Percentiles rank a stretch among this genome's conserved stretches.
phyloP scores from a whole-genome alignment of 2,329 filamentous ascomycete species.

The Purpureocillium lavendulum region DNA sequence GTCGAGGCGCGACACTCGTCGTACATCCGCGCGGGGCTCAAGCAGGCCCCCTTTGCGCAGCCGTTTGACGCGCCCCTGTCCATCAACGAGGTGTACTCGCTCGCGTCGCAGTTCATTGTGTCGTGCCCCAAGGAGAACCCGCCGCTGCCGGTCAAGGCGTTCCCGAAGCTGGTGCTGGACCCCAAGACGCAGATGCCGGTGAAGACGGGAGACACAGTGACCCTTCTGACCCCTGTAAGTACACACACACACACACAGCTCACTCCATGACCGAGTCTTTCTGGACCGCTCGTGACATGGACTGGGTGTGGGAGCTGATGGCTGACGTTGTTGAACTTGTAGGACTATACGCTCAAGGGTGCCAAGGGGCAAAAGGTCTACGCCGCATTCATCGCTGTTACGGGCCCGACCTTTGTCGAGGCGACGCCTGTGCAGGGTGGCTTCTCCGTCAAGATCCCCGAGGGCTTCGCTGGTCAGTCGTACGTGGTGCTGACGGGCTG shows the following conservation, averaged over 20 bases:
- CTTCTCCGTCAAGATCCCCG: slow-evolving; percentile 10
- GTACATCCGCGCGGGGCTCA: slow-evolving; percentile 44
- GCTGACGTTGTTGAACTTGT: too few species aligned
- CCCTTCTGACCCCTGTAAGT: slow-evolving; percentile 16
- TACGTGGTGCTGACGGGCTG: slow-evolving; percentile 25
- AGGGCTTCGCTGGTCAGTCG: slow-evolving; percentile 20
- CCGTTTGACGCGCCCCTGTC: slow-evolving; percentile 52
- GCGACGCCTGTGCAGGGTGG: slow-evolving; percentile 2
- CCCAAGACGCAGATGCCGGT: slow-evolving; percentile 10
- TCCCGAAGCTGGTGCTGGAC: slow-evolving; percentile 36
- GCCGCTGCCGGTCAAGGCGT: slow-evolving; percentile 50
- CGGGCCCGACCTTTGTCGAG: slow-evolving; percentile 5
- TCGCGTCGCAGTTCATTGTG: slow-evolving; percentile 55
- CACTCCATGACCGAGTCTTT: too few species aligned
- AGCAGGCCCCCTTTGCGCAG: slow-evolving; percentile 45
- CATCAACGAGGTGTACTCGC: slow-evolving; percentile 52
- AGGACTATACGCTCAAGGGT: slow-evolving; percentile 4
- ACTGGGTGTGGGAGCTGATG: too few species aligned
- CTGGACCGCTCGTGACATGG: too few species aligned
- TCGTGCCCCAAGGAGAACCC: slow-evolving; percentile 47
- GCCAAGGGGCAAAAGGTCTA: neutral
- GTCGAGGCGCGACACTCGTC: slow-evolving; percentile 57
- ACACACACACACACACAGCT: neutral
- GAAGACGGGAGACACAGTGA: slow-evolving; percentile 16
- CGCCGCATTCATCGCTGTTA: neutral